Conservation (phyloP, 768 basidiomycete species). For the Astraeus odoratus region DNA sequence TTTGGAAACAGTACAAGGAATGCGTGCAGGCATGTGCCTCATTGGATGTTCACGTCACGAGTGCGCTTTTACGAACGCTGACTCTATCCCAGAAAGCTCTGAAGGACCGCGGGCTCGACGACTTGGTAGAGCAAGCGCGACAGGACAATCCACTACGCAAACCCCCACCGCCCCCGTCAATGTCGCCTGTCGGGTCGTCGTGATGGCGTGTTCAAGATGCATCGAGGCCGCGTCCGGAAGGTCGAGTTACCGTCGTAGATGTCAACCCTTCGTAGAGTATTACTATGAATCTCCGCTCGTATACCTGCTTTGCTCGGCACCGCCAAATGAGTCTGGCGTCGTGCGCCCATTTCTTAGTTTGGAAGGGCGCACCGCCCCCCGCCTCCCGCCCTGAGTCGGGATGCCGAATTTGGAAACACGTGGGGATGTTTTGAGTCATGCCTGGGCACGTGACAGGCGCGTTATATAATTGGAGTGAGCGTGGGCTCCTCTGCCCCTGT, state of each 20-base stretch:
- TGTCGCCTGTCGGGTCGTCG: no score
- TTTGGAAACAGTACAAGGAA: slow-evolving; percentile 73
- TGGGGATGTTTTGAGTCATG: slow-evolving; percentile 1
- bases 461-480: slow-evolving; percentile 5
- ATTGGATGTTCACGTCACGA: background rate
- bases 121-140: slow-evolving; percentile 71
- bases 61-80: background rate
- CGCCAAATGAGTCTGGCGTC: no score
- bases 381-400: background rate
- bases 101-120: slow-evolving; percentile 68
- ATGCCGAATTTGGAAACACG: background rate
- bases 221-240: no score
- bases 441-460: slow-evolving; percentile 6
- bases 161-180: slow-evolving; percentile 40
- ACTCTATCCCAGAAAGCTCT: slow-evolving; percentile 56
- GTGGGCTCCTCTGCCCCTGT: slow-evolving; percentile 6
- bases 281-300: no score
- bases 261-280: no score
- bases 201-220: no score
- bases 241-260: no score
- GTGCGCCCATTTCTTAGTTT: background rate
- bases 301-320: no score
- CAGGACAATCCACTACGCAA: slow-evolving; percentile 72
- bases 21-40: slow-evolving; percentile 70
- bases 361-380: background rate